A percentile compares a stretch with the other conserved stretches of the same genome.
Evolutionary conservation across 2,329 filamentous ascomycete genomes (phyloP).

Genomic region (Talaromyces sp.): DNA sequence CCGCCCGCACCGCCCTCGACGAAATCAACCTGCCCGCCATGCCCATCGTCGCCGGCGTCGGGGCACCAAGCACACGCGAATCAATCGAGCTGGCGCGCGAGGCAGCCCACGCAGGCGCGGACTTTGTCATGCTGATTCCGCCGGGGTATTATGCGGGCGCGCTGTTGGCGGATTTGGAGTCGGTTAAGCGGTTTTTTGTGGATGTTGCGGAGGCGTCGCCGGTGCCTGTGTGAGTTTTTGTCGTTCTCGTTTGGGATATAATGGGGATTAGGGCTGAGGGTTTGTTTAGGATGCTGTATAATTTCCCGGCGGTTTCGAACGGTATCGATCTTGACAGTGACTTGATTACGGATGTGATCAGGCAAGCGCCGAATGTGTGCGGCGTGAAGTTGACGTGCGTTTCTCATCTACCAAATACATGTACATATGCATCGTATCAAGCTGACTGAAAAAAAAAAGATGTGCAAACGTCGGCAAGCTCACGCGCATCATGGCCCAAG

Average conservation of each 20-base stretch:
- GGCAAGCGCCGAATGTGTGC: background rate
- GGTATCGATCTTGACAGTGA: conserved; percentile 2
- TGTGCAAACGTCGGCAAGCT: conserved; percentile 4
- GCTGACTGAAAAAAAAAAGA: background rate
- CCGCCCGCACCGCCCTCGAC: background rate
- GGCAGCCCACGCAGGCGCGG: conserved; percentile 23
- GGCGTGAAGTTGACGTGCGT: conserved; percentile 2
- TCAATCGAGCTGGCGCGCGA: conserved; percentile 1
- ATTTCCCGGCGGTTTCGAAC: background rate
- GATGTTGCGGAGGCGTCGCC: background rate
- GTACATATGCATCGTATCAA: too few relatives aligned
- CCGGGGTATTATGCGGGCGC: conserved; percentile 5
- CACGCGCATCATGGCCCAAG: conserved; percentile 5
- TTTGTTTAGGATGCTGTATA: conserved; percentile 4
- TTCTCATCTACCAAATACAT: background rate
- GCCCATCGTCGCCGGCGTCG: background rate
- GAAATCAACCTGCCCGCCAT: background rate
- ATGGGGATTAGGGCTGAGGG: background rate
- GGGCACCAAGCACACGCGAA: background rate
- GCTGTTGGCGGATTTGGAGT: background rate
- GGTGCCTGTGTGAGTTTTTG: background rate
- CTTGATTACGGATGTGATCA: background rate
- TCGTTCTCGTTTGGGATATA: background rate
- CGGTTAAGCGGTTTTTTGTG: background rate
- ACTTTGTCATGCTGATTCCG: conserved; percentile 2